These are phyloP conservation scores for Dimargaris xerosporica DNA, from an alignment of 192 early-diverging fungal genomes.

Conservation along the genomic window DNA sequence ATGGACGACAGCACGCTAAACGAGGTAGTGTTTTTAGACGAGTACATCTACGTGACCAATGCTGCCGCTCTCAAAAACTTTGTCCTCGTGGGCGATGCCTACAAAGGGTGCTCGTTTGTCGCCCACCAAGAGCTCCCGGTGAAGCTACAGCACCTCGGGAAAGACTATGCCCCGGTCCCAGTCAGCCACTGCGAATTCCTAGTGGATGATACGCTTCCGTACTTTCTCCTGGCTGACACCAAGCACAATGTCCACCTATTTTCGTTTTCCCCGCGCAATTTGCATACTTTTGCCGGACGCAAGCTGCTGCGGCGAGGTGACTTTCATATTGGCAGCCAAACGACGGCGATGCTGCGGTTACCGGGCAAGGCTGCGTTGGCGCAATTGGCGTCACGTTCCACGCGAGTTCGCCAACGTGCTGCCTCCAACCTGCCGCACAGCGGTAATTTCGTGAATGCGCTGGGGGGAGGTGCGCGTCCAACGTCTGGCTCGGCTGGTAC, in stretches of 20 bases:
- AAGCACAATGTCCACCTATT: constrained; percentile 70
- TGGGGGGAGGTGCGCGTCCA: constrained; percentile 13
- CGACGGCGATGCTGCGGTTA: constrained; percentile 51
- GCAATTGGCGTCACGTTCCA: neutral
- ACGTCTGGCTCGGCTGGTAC: constrained; percentile 8
- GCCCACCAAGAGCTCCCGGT: constrained; percentile 94
- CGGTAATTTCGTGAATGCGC: neutral
- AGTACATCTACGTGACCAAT: constrained; percentile 75
- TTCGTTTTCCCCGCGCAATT: constrained; percentile 73
- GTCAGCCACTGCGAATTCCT: constrained; percentile 61
- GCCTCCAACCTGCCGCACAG: neutral
- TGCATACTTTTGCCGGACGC: constrained; percentile 76
- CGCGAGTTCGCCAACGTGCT: too few species aligned
- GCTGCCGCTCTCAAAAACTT: constrained; percentile 74
- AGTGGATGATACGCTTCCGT: constrained; percentile 51
- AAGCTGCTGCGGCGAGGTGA: constrained; percentile 83
- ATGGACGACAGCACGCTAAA: constrained; percentile 64
- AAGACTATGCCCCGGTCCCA: constrained; percentile 69
- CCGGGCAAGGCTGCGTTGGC: constrained; percentile 17
- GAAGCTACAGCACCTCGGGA: constrained; percentile 71
- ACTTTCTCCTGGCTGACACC: constrained; percentile 71
- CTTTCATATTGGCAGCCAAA: constrained; percentile 64
- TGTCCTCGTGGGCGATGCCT: constrained; percentile 71
- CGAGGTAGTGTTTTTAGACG: constrained; percentile 89
- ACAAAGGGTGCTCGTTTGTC: constrained; percentile 76